Percentiles rank a stretch among this genome's conserved stretches.
These are phyloP conservation scores for Paecilomyces sp. DNA, from an alignment of 2,329 filamentous ascomycete species.

Conservation along the genomic window DNA sequence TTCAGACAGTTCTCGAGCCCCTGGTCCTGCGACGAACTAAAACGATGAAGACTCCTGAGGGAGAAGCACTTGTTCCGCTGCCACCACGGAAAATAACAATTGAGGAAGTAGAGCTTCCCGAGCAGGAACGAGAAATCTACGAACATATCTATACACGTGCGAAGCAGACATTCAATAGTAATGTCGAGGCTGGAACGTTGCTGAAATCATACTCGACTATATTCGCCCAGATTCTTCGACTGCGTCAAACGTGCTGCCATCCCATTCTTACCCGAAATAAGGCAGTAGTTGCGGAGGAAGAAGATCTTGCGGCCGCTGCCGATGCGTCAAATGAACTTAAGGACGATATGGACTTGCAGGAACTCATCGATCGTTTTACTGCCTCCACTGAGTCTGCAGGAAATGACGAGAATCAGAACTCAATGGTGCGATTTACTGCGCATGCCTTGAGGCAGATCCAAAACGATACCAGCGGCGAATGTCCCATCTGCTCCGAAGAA, in stretches of 20 bases:
- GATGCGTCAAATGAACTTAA: slow-evolving; percentile 75
- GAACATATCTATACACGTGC: slow-evolving; percentile 80
- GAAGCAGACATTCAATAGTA: slow-evolving; percentile 76
- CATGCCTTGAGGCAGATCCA: slow-evolving; percentile 88
- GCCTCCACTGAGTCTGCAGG: slow-evolving; percentile 56
- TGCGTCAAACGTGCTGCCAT: slow-evolving; percentile 92
- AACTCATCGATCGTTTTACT: slow-evolving; percentile 78
- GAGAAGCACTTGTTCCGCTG: slow-evolving; percentile 71
- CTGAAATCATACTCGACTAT: slow-evolving; percentile 96
- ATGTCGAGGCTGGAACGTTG: slow-evolving; percentile 83
- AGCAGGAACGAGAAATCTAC: slow-evolving; percentile 83
- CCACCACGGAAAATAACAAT: slow-evolving; percentile 78
- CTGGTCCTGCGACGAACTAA: slow-evolving; percentile 93
- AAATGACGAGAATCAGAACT: slow-evolving; percentile 37
- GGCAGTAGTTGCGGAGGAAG: slow-evolving; percentile 77
- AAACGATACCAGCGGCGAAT: slow-evolving; percentile 80
- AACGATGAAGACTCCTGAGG: slow-evolving; percentile 93
- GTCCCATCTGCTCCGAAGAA: slow-evolving; percentile 90
- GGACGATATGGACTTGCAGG: slow-evolving; percentile 92
- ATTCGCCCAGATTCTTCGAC: slow-evolving; percentile 88
- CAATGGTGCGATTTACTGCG: slow-evolving; percentile 70
- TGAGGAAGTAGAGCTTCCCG: slow-evolving; percentile 76
- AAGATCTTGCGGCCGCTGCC: slow-evolving; percentile 68
- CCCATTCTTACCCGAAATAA: slow-evolving; percentile 82
- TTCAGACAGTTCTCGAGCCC: slow-evolving; percentile 92